Evolutionary conservation across 2,329 filamentous ascomycete species (phyloP), one percentile per base, ranked within the genome.

Genomic region (Phaeosphaeria sp.): DNA sequence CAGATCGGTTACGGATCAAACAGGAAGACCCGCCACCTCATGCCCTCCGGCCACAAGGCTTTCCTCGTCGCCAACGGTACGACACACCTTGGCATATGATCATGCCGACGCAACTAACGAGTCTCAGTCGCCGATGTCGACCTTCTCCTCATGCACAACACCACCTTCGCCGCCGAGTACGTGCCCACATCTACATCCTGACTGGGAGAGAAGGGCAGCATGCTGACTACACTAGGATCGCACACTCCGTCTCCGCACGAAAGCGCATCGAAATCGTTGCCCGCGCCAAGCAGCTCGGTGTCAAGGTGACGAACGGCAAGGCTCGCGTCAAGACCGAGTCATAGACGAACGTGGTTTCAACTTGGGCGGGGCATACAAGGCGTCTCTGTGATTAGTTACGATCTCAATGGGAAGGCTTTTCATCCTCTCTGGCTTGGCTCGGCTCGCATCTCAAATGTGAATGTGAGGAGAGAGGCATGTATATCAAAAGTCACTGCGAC

Each of bases 271-370:
- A 97, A 79, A 99, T 99, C 84, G 89, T 99, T 78, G 87, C 92
- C 79, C 91, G 94, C 82, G 95, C 95, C 71, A 98, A 98, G 91
- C 90, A 96, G 84, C 86, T 99, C 79, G 92, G 93, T 80, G 95
- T 99, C 82, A 99, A 99, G 91, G 94, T 99, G 82, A 99, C 95
- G 81, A 99, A 99, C 88, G 83, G 92, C 84, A 97, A 97, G 91
- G 95, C 93, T 80, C 96, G 94, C 88, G 91, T 99, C 82, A 97
- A 94, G 77, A 97, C 93, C 75, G 95, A 99, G 89, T 85, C 86
- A 75, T 89, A 85, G 68, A 74, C 57, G 56, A 57, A 60, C 57
- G 67, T 55, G 57, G 60, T 59, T 70, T 66, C 66, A 60, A 66
- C 65, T 71, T 67, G 67, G 66, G 64, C 57, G 64, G 68, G 72